Base-by-base conservation (phyloP, 768 basidiomycete species). In the Coprinopsis cinerea region DNA sequence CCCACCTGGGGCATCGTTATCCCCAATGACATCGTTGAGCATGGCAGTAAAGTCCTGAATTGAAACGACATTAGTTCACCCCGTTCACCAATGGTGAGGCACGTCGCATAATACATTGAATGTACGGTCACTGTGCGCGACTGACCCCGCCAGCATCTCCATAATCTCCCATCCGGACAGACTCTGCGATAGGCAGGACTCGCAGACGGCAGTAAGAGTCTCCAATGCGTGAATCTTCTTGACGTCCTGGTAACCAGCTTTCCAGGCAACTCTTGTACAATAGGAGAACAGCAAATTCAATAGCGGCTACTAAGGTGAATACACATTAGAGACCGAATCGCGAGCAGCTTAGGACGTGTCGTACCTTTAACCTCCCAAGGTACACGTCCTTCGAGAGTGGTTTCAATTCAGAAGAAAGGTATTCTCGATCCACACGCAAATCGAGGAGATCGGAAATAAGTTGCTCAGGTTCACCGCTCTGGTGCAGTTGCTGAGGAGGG, bases 131-230 rank as follows among this genome's bases (percentile, higher is more conserved):
- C 82, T 83, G 46, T 75, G 67, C 10, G 63, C 67, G 3, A 83
- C 79, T 36, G 76, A 77, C 13, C 81, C 81, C 1, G 81, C 82
- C 37, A 85, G 73, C 20, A 83, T 61, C 34, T 85, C 78, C 83
- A 87, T 87, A 5, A 80, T 73, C 57, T 87, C 85, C 82, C 81
- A 85, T 25, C 85, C 85, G 2, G 78, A 72, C 1, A 79, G 61
- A 47, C 77, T 75, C 64, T 85, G 85, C 30, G 67, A 67, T 46
- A 86, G 65, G 15, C 83, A 59, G 47, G 68, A 67, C 9, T 75
- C 71, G 18, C 76, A 58, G 2, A 79, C 26, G 13, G 80, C 62
- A 0, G 72, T 64, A 28, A 84, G 61, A 1, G 78, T 80, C 55
- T 78, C 71, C 14, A 84, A 53, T 2, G 82, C 76, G 54, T 78